Evolutionary conservation across 2,329 filamentous ascomycete genomes (phyloP), one percentile per base, ranked within the genome.

Genomic region (Chaetomiaceae sp.): DNA sequence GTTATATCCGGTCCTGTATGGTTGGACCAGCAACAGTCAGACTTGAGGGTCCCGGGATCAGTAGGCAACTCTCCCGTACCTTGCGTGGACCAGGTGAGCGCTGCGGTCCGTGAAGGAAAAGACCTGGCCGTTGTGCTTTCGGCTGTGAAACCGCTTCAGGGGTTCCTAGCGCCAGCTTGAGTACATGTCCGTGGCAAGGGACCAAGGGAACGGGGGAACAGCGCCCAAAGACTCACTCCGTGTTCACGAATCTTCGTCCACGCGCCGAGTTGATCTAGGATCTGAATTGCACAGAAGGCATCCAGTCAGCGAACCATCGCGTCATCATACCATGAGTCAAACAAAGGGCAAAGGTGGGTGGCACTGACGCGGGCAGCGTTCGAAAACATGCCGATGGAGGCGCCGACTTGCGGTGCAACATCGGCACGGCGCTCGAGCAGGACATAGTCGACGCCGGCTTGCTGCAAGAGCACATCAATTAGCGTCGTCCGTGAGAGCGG

Each of bases 401-500:
- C 17, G 60, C 57, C 18, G 58, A 57, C 12, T 60, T 58, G 50
- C 66, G 56, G 33, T 58, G 47, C 48, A 62, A 64, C 22, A 0
- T 54, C 50, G 1, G 52, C 22, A 1, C 62, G 59, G 10, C 58
- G 51, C 42, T 71, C 68, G 1, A 71, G 63, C 7, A 71, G 43
- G 33, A 67, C 53, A 10, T 66, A 71, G 43, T 69, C 63, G 29
- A 71, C 63, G 12, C 53, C 55, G 7, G 59, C 60, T 45, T 57
- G 55, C 14, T 55, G 14, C 1, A 1, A 19, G 9, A 20, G n/a
- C n/a, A n/a, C n/a, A n/a, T n/a, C n/a, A n/a, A n/a, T n/a, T n/a
- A n/a, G n/a, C n/a, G n/a, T n/a, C n/a, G n/a, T n/a, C n/a, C n/a
- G n/a, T n/a, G n/a, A n/a, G n/a, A n/a, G n/a, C n/a, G n/a, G n/a